Evolutionary conservation across 306 rosid species (phyloP).

Genomic region (Notholithocarpus densiflorus): DNA sequence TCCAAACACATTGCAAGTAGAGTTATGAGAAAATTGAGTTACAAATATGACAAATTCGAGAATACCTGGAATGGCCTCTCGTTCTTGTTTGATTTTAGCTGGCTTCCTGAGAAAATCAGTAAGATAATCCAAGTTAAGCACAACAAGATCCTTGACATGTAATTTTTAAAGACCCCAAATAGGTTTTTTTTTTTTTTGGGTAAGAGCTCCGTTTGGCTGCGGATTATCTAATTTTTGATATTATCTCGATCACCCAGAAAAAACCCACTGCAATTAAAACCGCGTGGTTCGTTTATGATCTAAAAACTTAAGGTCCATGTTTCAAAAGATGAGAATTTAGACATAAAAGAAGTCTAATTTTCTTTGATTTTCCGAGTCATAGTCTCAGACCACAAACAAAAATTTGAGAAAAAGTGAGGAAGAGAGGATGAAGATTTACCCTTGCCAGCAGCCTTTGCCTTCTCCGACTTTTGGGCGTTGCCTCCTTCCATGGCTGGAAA

Average conservation of each 20-base stretch:
- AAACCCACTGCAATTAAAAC: not conserved
- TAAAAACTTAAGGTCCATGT: not conserved
- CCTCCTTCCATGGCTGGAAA: constrained; percentile 73
- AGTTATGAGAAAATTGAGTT: too few relatives aligned
- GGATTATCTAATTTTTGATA: not conserved
- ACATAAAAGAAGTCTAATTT: not conserved
- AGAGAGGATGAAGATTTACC: constrained; percentile 30
- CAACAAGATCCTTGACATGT: not conserved
- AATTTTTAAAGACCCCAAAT: not conserved
- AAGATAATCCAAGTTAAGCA: not conserved
- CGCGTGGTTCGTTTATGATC: not conserved
- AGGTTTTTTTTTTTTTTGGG: not conserved
- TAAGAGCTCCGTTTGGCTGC: too few relatives aligned
- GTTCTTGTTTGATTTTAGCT: constrained; percentile 65
- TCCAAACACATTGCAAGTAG: too few relatives aligned
- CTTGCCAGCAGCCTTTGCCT: constrained; percentile 44
- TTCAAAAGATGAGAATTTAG: not conserved
- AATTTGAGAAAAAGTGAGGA: not conserved
- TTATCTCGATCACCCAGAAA: not conserved
- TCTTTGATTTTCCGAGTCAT: not conserved
- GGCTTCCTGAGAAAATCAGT: constrained; percentile 51
- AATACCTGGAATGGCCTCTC: constrained; percentile 70
- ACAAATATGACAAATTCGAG: not conserved
- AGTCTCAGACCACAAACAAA: not conserved
- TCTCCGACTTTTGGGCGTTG: constrained; percentile 84